Evolutionary conservation across 441 rosid species (phyloP), one percentile per base, ranked within the genome.

Genomic region (Adansonia grandidieri): DNA sequence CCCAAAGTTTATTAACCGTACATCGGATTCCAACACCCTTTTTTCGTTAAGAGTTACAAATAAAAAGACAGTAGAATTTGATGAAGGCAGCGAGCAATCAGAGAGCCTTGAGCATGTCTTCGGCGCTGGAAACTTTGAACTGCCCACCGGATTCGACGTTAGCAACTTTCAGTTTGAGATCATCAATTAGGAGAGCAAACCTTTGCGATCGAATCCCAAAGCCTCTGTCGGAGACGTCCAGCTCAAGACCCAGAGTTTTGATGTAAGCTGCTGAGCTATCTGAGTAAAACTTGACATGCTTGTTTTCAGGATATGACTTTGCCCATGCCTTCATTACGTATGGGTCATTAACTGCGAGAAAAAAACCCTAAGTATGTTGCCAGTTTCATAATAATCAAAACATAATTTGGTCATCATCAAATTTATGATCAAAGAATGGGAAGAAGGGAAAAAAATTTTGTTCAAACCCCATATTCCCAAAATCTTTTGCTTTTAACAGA

Each of bases 301-400:
- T 90, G 92, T 96, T 96, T 80, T 90, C 98, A 0, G 97, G 96
- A 88, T 75, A 93, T n/a, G 98, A 89, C 76, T 95, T 93, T 0
- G 95, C 90, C 99, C 99, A 93, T 5, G 95, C 96, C 86, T 91
- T 91, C 97, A 93, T 91, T 86, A 93, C 95, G 81, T 89, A 93
- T 8, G 97, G 92, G 60, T 96, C 99, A 32, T 92, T 96, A 56
- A 93, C 98, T 95, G 90, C 84, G 85, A 64, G 1, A 37, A 2
- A 2, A 15, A 3, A 19, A 48, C 69, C 48, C 19, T 15, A 40
- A 37, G 5, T 64, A 32, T 15, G 6, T 24, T 37, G 11, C 19
- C 20, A 15, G 10, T 64, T 64, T 64, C 48, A 42, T 64, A 40
- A 37, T 64, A 11, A 62, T 24, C 37, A 40, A 64, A 15, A 6